Evolutionary conservation across 2,329 filamentous ascomycete genomes (phyloP).

Genomic region (Monosporascus sp.): DNA sequence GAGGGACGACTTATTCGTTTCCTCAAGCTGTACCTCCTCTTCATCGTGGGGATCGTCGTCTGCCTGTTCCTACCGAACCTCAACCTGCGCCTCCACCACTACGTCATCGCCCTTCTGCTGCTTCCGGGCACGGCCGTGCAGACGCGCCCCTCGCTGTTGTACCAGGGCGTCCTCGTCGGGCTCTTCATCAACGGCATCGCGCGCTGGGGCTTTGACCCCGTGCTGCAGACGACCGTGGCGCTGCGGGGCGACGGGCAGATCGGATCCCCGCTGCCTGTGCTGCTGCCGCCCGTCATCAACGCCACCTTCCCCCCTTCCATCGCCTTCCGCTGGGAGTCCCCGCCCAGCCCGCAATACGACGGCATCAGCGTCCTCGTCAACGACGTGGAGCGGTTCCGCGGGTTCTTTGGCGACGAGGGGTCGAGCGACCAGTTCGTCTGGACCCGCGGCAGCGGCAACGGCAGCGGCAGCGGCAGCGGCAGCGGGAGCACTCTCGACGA

Average conservation of each 20-base stretch:
- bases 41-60: slow-evolving; percentile 62
- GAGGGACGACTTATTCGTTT: slow-evolving; percentile 77
- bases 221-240: slow-evolving; percentile 75
- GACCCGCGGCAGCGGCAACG: slow-evolving; percentile 39
- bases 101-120: slow-evolving; percentile 80
- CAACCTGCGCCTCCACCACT: slow-evolving; percentile 84
- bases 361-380: slow-evolving; percentile 79
- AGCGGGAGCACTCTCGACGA: slow-evolving; percentile 39
- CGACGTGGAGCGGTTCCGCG: slow-evolving; percentile 76
- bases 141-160: slow-evolving; percentile 76
- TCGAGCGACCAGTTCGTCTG: slow-evolving; percentile 50
- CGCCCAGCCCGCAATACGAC: slow-evolving; percentile 53
- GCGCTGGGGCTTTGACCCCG: slow-evolving; percentile 85
- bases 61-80: slow-evolving; percentile 69
- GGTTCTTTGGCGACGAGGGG: slow-evolving; percentile 59
- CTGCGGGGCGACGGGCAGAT: slow-evolving; percentile 64
- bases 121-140: slow-evolving; percentile 86
- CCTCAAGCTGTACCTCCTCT: slow-evolving; percentile 69
- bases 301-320: slow-evolving; percentile 55
- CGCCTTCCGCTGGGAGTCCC: slow-evolving; percentile 50
- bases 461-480: neutral
- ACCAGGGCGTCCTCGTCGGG: slow-evolving; percentile 84
- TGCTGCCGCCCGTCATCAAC: slow-evolving; percentile 43
- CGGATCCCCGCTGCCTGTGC: slow-evolving; percentile 55
- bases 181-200: slow-evolving; percentile 93